phyloP scores from a whole-genome alignment of 371 early-diverging fungal species.

The Rhizopus microsporus region DNA sequence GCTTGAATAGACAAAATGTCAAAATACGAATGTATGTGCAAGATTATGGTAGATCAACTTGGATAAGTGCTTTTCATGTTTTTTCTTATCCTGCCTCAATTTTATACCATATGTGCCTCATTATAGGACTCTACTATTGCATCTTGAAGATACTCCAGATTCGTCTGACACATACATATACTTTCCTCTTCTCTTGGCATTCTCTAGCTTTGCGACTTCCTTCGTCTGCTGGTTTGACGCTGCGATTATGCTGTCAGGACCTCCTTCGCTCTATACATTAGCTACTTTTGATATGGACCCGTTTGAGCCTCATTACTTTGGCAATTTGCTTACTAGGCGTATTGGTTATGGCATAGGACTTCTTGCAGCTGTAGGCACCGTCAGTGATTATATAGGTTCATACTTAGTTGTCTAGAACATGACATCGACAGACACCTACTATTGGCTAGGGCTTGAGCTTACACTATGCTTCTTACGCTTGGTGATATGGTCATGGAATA shows the following conservation, averaged over 20 bases:
- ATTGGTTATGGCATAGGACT: not conserved
- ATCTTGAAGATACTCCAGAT: not conserved
- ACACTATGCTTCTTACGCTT: not conserved
- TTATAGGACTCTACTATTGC: not conserved
- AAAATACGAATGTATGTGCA: not conserved
- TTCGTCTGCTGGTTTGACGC: not conserved
- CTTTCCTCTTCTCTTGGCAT: not conserved
- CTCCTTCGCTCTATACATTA: too few species aligned
- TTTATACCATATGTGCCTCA: not conserved
- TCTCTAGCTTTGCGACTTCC: not conserved
- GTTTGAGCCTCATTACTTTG: not conserved
- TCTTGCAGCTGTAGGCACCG: not conserved
- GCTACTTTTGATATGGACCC: not conserved
- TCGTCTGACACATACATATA: not conserved
- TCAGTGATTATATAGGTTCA: not conserved
- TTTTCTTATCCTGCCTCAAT: not conserved
- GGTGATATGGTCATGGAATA: not conserved
- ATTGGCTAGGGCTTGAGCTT: not conserved
- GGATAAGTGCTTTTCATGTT: not conserved
- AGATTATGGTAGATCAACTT: not conserved
- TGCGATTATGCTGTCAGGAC: not conserved
- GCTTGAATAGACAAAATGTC: not conserved
- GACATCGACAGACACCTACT: not conserved
- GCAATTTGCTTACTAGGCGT: not conserved
- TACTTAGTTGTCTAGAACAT: not conserved